Base-by-base conservation (phyloP, 805 yeast genomes). In the Ogataea saltuana region DNA sequence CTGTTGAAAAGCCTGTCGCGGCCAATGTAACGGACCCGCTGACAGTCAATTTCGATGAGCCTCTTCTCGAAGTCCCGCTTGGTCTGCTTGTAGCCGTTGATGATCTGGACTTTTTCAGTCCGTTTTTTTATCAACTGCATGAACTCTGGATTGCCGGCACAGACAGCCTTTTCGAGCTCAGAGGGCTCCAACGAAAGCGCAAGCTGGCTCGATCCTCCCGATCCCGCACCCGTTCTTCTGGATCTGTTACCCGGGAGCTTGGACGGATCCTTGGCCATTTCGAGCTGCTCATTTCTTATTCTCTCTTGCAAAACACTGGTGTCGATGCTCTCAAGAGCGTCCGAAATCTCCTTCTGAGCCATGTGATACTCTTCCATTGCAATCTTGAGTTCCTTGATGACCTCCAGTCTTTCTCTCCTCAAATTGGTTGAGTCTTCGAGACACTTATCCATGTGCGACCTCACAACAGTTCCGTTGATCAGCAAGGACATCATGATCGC, bases 1-100 rank as follows among this genome's bases (percentile, higher is more conserved):
- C 90, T 72, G 67, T 93, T 93, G 61, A 72, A 89, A 45, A 78
- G 76, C 39, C 96, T 69, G 63, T 93, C 99, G 45, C 81, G 75
- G 2, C 99, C 99, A 20, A 93, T 67, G 22, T 79, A 71, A 42
- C 77, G 76, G 36, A 89, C 73, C 44, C 98, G 68, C 59, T 88
- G 96, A 46, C 83, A 73, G 56, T 90, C 96, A 37, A 80, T 67
- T 53, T 83, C 88, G 34, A 74, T 74, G 18, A 93, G 67, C 45
- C 78, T 71, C 46, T 69, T 73, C 54, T 87, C 96, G 13, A 81
- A 64, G 27, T 71, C 70, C 30, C 69, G 68, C 58, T 78, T 80
- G 35, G 74, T 71, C 4, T 60, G 58, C 42, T 78, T 73, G 21
- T 77, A 58, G 27, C 71, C 74, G 30, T 76, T 78, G 16, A 78